phyloP scores from a whole-genome alignment of 2,329 filamentous ascomycete species.

The Parastagonospora avenae region DNA sequence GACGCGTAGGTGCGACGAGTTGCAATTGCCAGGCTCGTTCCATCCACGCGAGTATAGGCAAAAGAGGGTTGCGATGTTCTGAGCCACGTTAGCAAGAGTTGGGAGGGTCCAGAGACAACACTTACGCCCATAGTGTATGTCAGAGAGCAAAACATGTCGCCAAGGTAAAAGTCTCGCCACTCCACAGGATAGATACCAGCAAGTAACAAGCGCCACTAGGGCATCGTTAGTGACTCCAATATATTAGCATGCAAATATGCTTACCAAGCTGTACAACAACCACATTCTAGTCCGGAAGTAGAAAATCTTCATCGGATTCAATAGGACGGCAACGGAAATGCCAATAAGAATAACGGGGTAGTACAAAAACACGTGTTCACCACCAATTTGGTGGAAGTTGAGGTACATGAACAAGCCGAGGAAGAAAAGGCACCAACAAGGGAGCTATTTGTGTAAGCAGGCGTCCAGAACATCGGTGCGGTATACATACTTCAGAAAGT shows the following conservation, averaged over 20 bases:
- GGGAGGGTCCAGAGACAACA: slow-evolving; percentile 22
- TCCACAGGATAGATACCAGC: slow-evolving; percentile 92
- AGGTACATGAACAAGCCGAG: slow-evolving; percentile 85
- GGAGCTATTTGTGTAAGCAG: slow-evolving; percentile 60
- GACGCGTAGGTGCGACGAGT: slow-evolving; percentile 80
- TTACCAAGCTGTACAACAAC: slow-evolving; percentile 87
- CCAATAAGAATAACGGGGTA: slow-evolving; percentile 83
- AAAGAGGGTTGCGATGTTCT: slow-evolving; percentile 91
- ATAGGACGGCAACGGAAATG: slow-evolving; percentile 69
- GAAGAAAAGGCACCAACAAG: slow-evolving; percentile 77
- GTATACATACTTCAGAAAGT: slow-evolving; percentile 66
- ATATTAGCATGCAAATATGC: slow-evolving; percentile 37
- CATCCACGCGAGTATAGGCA: slow-evolving; percentile 86
- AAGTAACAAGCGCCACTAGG: slow-evolving; percentile 79
- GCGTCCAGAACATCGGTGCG: rapidly evolving
- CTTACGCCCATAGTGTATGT: slow-evolving; percentile 87
- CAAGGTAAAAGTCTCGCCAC: slow-evolving; percentile 95
- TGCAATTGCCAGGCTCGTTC: slow-evolving; percentile 76
- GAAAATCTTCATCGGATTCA: slow-evolving; percentile 75
- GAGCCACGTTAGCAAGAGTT: slow-evolving; percentile 3
- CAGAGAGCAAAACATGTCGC: slow-evolving; percentile 95
- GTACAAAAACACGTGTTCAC: slow-evolving; percentile 75
- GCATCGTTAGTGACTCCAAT: slow-evolving; percentile 33
- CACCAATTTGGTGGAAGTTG: slow-evolving; percentile 77
- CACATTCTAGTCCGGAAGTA: slow-evolving; percentile 80